Percentiles rank a stretch among this genome's conserved stretches.
Conservation (phyloP, 2,329 filamentous ascomycete genomes). For the Tolypocladium ophioglossoides region DNA sequence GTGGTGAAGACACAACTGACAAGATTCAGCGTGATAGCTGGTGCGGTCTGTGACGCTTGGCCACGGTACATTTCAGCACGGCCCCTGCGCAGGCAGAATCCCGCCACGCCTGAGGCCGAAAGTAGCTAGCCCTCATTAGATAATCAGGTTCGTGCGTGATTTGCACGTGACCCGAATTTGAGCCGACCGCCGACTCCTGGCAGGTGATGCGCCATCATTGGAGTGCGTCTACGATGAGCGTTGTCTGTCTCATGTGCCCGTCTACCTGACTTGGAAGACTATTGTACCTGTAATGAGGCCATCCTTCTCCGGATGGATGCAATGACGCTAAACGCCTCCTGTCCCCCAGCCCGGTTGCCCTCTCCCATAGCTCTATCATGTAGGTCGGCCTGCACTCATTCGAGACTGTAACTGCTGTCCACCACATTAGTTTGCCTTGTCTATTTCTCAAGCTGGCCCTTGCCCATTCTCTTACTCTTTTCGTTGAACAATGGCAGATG, state of each 20-base stretch:
- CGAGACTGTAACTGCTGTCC: background rate
- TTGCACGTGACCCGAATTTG: background rate
- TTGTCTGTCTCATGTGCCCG: background rate
- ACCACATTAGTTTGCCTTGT: background rate
- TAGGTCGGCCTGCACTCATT: background rate
- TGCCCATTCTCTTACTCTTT: background rate
- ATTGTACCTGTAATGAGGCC: too few relatives aligned
- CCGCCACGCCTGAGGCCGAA: constrained; percentile 13
- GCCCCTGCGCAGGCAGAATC: constrained; percentile 17
- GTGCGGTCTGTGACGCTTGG: constrained; percentile 27
- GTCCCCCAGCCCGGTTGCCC: background rate
- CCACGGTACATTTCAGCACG: constrained; percentile 36
- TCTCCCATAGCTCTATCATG: background rate
- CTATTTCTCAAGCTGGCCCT: background rate
- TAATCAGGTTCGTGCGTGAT: constrained; percentile 7
- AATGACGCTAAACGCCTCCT: background rate
- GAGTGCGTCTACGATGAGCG: background rate
- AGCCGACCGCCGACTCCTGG: background rate
- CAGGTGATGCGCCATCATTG: background rate
- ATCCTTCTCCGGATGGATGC: background rate
- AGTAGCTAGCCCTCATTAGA: constrained; percentile 8
- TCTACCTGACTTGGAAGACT: background rate
- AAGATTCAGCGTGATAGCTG: constrained; percentile 39
- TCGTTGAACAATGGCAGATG: background rate
- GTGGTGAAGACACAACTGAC: constrained; percentile 41